Evolutionary conservation across 345 rosid genomes (phyloP).

Genomic region (Pistacia integerrima): DNA sequence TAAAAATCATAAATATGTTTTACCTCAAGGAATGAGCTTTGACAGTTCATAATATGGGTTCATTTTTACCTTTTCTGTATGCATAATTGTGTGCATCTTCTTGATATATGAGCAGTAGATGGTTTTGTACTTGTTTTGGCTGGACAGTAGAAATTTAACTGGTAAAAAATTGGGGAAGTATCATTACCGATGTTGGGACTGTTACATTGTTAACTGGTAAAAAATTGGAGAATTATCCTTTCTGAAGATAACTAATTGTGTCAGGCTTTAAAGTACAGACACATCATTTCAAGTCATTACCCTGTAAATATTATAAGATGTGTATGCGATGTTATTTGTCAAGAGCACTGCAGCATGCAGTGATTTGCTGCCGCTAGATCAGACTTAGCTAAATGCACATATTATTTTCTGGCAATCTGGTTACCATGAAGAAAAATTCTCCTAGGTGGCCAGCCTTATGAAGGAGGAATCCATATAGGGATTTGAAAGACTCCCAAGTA

Average conservation of each 20-base stretch:
- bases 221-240: background rate
- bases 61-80: background rate
- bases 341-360: background rate
- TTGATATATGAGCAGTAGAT: background rate
- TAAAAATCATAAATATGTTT: background rate
- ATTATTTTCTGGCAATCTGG: conserved; percentile 4
- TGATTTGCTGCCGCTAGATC: background rate
- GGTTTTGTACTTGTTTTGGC: background rate
- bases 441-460: background rate
- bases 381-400: background rate
- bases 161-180: background rate
- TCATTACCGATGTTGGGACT: background rate
- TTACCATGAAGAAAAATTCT: background rate
- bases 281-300: background rate
- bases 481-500: background rate
- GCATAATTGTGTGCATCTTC: background rate
- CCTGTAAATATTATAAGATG: background rate
- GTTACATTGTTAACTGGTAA: background rate
- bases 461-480: background rate
- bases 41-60: background rate
- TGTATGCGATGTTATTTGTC: background rate
- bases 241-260: background rate
- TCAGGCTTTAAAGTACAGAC: conserved; percentile 6
- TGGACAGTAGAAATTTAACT: background rate
- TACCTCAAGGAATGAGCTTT: background rate